Percentiles rank a stretch among this genome's conserved stretches.
These are phyloP conservation scores for Kluyveromyces marxianus DNA, from an alignment of 1,139 yeast species.

Conservation along the genomic window DNA sequence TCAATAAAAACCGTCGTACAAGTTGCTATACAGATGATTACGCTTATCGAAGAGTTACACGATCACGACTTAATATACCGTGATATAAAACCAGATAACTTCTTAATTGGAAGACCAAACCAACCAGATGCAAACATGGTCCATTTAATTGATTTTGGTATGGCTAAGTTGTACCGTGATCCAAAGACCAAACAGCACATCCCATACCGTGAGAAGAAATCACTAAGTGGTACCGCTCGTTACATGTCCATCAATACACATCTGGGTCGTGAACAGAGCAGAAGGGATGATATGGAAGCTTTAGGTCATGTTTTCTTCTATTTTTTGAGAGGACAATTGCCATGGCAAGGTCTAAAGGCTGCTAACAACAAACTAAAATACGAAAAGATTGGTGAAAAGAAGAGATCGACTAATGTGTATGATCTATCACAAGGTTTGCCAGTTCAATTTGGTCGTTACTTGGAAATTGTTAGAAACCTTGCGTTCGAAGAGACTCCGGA, in stretches of 20 bases:
- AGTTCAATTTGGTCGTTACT: constrained; percentile 68
- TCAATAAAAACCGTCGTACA: constrained; percentile 65
- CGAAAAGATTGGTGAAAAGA: constrained; percentile 75
- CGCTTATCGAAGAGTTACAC: constrained; percentile 58
- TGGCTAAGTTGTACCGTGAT: constrained; percentile 92
- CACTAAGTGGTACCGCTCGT: constrained; percentile 95
- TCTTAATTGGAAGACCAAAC: constrained; percentile 83
- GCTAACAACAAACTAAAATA: constrained; percentile 77
- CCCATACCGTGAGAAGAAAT: constrained; percentile 93
- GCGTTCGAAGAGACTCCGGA: constrained; percentile 76
- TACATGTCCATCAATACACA: constrained; percentile 95
- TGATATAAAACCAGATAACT: constrained; percentile 89
- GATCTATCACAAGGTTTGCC: constrained; percentile 68
- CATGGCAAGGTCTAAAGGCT: constrained; percentile 97
- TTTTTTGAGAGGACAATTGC: constrained; percentile 90
- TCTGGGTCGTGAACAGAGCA: constrained; percentile 90
- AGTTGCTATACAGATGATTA: constrained; percentile 69
- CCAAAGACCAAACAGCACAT: constrained; percentile 94
- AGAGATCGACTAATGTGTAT: constrained; percentile 60
- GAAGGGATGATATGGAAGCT: constrained; percentile 95
- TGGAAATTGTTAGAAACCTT: constrained; percentile 61
- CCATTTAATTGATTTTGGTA: constrained; percentile 92
- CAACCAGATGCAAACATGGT: constrained; percentile 68
- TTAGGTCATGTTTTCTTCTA: constrained; percentile 92
- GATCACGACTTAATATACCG: constrained; percentile 64